Conservation (phyloP, 1,284 basidiomycete species). For the Cerioporus squamosus region DNA sequence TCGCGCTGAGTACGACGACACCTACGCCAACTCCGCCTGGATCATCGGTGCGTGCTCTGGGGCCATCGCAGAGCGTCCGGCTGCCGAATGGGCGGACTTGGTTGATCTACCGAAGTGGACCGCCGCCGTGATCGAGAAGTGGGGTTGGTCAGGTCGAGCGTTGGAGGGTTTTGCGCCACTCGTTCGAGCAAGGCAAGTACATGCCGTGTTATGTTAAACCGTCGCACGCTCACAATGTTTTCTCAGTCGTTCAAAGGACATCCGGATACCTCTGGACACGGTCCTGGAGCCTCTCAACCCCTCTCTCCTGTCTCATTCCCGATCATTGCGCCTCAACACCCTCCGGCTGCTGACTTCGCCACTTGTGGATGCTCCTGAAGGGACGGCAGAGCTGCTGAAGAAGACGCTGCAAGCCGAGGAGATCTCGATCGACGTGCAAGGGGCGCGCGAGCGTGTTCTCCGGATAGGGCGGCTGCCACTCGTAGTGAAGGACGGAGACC, state of each 20-base stretch:
- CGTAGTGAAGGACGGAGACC: conserved; percentile 55
- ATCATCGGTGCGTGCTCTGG: conserved; percentile 53
- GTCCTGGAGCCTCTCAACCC: conserved; percentile 51
- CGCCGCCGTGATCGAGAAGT: conserved; percentile 48
- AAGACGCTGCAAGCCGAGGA: conserved; percentile 77
- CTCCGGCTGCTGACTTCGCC: conserved; percentile 59
- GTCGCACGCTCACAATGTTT: neutral
- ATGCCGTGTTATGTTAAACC: neutral
- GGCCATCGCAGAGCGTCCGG: conserved; percentile 47
- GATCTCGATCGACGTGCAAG: conserved; percentile 73
- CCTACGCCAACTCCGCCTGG: conserved; percentile 52
- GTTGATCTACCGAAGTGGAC: conserved; percentile 54
- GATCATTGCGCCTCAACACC: conserved; percentile 53
- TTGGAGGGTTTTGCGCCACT: conserved; percentile 58
- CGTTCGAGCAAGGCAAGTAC: conserved; percentile 49
- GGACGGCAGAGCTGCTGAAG: conserved; percentile 61
- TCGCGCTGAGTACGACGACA: conserved; percentile 37
- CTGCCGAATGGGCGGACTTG: conserved; percentile 46
- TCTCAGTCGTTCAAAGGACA: conserved; percentile 25
- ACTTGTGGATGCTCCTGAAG: conserved; percentile 43
- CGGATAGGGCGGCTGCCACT: conserved; percentile 67
- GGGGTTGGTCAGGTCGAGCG: conserved; percentile 63
- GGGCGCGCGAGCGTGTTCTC: conserved; percentile 82
- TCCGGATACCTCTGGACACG: conserved; percentile 42
- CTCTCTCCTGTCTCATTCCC: conserved; percentile 64